A percentile compares a stretch with the other conserved stretches of the same genome.
phyloP scores from a whole-genome alignment of 2,329 filamentous ascomycete species.

The Venturia pyrina region DNA sequence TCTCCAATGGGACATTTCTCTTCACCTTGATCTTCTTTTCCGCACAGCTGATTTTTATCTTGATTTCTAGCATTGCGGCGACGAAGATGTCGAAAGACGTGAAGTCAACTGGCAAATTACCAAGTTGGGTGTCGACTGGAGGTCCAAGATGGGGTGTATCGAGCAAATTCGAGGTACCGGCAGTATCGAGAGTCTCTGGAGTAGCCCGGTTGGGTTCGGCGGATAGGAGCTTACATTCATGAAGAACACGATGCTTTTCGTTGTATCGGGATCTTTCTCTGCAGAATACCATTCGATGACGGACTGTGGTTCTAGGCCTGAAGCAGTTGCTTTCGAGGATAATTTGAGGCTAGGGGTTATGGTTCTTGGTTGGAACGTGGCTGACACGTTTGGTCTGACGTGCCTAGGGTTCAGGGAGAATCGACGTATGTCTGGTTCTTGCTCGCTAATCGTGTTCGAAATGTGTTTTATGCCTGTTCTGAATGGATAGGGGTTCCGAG shows the following conservation, averaged over 20 bases:
- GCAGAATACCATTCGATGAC: too few relatives aligned
- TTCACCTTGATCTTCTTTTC: not conserved
- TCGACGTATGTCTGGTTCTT: not conserved
- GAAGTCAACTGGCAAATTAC: not conserved
- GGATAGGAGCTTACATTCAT: not conserved
- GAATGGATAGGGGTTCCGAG: not conserved
- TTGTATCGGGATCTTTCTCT: not conserved
- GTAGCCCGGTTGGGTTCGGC: not conserved
- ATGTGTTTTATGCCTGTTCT: not conserved
- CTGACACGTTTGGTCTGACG: not conserved
- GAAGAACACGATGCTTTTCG: not conserved
- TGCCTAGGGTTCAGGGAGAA: not conserved
- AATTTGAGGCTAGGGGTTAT: too few relatives aligned
- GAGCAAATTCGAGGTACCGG: not conserved
- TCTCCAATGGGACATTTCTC: not conserved
- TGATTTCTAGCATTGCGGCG: not conserved
- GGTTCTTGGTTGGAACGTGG: not conserved
- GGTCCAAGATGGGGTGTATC: not conserved
- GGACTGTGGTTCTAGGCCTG: too few relatives aligned
- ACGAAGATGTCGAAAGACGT: not conserved
- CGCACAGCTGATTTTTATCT: not conserved
- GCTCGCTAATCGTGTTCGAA: not conserved
- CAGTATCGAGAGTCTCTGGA: not conserved
- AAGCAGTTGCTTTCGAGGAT: too few relatives aligned
- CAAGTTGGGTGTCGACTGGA: not conserved